Base-by-base conservation (phyloP, 257 asterid genomes). In the Jaltomata sinuosa region DNA sequence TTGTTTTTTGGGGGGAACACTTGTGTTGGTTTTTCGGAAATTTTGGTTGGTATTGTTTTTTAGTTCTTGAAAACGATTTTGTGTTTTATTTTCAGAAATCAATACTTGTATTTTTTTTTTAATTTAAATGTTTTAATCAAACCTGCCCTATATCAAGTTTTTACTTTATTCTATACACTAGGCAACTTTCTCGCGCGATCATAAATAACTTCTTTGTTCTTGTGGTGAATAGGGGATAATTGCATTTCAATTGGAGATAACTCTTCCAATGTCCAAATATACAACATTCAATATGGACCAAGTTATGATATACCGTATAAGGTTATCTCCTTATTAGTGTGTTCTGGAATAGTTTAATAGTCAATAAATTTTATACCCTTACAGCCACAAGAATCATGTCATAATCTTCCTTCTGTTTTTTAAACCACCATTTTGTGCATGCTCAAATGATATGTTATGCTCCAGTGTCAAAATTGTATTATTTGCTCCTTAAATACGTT, bases 171-270 rank as follows among this genome's bases (percentile, higher is more conserved):
- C 8, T 38, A 6, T 38, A 6, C 42, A 38, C n/a, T 38, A 38
- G 8, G 6, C 6, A n/a, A n/a, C n/a, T n/a, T n/a, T n/a, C n/a
- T n/a, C n/a, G n/a, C n/a, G n/a, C n/a, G n/a, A n/a, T n/a, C n/a
- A n/a, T n/a, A n/a, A n/a, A n/a, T n/a, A n/a, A n/a, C n/a, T n/a
- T n/a, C n/a, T n/a, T n/a, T n/a, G n/a, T 79, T 25, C 25, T 76
- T 40, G 11, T n/a, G 22, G 10, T 34, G 19, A 76, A 19, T 50
- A n/a, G n/a, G 97, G 97, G 29, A 93, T 82, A 95, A 93, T 81
- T 95, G 97, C 79, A 87, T 93, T 74, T 92, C 96, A 0, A 89
- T 92, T 42, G 97, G 97, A 54, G 97, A 95, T 80, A 82, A 62
- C 77, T 87, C 79, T 82, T 92, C 92, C n/a, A 12, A 91, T 81